phyloP scores from a whole-genome alignment of 2,329 filamentous ascomycete genomes.

The Arthrinium phaeospermum region DNA sequence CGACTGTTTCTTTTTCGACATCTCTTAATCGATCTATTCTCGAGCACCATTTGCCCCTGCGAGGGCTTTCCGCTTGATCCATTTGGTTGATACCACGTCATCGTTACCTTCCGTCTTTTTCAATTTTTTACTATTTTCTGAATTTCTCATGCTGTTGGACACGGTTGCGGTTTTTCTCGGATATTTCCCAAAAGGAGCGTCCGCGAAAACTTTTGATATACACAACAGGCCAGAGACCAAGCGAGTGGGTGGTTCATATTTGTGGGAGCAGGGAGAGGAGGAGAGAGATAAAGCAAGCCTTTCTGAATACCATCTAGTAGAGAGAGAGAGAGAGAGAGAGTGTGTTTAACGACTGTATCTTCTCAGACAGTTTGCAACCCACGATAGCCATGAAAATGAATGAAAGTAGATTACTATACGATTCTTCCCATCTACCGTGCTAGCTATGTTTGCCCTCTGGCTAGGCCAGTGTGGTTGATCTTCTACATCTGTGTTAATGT shows the following conservation, averaged over 20 bases:
- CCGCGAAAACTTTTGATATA: background rate
- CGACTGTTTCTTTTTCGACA: background rate
- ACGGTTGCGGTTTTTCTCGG: background rate
- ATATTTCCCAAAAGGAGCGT: background rate
- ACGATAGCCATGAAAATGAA: slow-evolving; percentile 13
- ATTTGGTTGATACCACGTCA: background rate
- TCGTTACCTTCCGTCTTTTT: background rate
- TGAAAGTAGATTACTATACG: background rate
- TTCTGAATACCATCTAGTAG: background rate
- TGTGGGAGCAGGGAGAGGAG: background rate
- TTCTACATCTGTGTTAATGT: background rate
- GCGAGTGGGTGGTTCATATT: background rate
- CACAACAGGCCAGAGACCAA: background rate
- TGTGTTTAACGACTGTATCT: background rate
- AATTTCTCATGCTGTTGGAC: background rate
- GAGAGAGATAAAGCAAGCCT: background rate
- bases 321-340: background rate
- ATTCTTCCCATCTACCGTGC: background rate
- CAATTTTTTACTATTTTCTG: background rate
- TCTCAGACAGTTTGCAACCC: background rate
- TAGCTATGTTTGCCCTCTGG: background rate
- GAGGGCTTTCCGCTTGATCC: background rate
- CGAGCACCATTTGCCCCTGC: background rate
- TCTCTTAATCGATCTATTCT: background rate
- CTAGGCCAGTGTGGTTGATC: too few species aligned